A percentile compares a stretch with the other conserved stretches of the same genome.
These are phyloP conservation scores for Torulaspora delbrueckii DNA, from an alignment of 805 yeast species.

Conservation along the genomic window DNA sequence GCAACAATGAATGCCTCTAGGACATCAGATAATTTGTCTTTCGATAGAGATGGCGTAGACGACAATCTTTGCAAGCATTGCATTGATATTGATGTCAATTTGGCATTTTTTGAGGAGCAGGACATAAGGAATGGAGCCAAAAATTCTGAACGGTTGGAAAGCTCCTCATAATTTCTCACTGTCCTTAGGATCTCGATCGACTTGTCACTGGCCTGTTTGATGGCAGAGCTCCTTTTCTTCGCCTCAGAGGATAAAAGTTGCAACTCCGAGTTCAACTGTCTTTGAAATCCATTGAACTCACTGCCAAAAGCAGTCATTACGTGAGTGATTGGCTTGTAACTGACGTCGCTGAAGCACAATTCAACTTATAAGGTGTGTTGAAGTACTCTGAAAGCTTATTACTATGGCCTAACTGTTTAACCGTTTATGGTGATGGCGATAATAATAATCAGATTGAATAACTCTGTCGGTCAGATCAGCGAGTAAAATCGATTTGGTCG, in stretches of 20 bases:
- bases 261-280: constrained; percentile 50
- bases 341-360: background rate
- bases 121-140: constrained; percentile 67
- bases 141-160: constrained; percentile 48
- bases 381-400: background rate
- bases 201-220: constrained; percentile 53
- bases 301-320: constrained; percentile 16
- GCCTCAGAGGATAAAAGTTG: constrained; percentile 60
- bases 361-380: background rate
- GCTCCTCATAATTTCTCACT: constrained; percentile 29
- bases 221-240: constrained; percentile 64
- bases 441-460: background rate
- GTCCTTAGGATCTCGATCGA: constrained; percentile 45
- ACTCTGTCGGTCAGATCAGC: background rate
- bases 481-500: background rate
- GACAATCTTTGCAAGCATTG: constrained; percentile 66
- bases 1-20: constrained; percentile 69
- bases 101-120: constrained; percentile 69
- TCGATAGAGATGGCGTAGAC: constrained; percentile 49
- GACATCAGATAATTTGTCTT: constrained; percentile 47
- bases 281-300: constrained; percentile 21
- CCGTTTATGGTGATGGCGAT: background rate
- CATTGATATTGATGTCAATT: constrained; percentile 64
- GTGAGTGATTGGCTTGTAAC: background rate
- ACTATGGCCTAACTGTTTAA: background rate